These are phyloP conservation scores for Lippia alba DNA, from an alignment of 305 asterid genomes.

Conservation along the genomic window DNA sequence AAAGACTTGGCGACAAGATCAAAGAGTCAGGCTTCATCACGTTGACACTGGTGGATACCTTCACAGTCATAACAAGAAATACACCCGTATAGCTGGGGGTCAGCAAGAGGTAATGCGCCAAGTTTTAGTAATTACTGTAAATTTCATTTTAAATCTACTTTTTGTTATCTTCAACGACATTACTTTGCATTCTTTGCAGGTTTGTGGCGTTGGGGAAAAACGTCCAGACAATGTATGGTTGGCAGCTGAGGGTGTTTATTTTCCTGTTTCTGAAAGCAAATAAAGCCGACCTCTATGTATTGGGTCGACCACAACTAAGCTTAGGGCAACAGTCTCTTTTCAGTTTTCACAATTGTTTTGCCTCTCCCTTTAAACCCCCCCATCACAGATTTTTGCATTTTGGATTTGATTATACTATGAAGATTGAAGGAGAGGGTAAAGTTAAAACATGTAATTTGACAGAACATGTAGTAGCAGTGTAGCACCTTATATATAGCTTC, in stretches of 20 bases:
- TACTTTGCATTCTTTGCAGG: slow-evolving; percentile 49
- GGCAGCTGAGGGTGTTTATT: slow-evolving; percentile 91
- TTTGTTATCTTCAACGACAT: slow-evolving; percentile 12
- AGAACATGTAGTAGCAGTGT: background rate
- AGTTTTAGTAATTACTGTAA: background rate
- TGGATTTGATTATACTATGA: slow-evolving; percentile 10
- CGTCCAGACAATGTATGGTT: slow-evolving; percentile 83
- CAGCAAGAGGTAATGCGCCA: slow-evolving; percentile 83
- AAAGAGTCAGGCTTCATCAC: slow-evolving; percentile 77
- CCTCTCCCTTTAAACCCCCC: slow-evolving; percentile 6
- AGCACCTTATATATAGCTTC: background rate
- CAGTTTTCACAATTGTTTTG: background rate
- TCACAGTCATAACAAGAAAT: slow-evolving; percentile 94
- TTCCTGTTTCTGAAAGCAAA: slow-evolving; percentile 68
- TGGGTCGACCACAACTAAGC: slow-evolving; percentile 19
- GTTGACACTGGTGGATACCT: slow-evolving; percentile 84
- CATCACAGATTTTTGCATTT: background rate
- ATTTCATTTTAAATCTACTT: background rate
- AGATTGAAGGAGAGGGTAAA: slow-evolving; percentile 1
- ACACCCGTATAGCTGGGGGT: slow-evolving; percentile 86
- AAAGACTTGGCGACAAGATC: slow-evolving; percentile 95
- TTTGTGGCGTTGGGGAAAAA: slow-evolving; percentile 79
- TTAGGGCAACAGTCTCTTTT: background rate
- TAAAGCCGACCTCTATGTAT: slow-evolving; percentile 23
- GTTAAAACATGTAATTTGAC: background rate